A percentile compares a stretch with the other conserved stretches of the same genome.
These are phyloP conservation scores for Cytospora chrysosperma DNA, from an alignment of 2,329 filamentous ascomycete genomes.

Conservation along the genomic window DNA sequence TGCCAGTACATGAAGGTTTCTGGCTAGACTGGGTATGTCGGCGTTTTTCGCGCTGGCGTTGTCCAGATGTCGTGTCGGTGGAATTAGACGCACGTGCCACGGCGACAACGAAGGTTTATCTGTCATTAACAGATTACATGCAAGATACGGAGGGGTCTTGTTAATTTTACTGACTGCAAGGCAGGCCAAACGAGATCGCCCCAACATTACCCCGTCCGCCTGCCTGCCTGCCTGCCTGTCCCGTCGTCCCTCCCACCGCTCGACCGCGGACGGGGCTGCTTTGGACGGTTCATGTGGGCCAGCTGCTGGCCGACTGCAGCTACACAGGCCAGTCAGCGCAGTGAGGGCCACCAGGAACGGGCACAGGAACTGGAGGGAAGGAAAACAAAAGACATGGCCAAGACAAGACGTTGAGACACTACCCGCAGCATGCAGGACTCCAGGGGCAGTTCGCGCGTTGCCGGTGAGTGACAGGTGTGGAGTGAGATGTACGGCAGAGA, in stretches of 20 bases:
- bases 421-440: slow-evolving; percentile 17
- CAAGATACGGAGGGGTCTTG: neutral
- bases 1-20: no score
- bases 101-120: neutral
- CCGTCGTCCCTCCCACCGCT: neutral
- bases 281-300: neutral
- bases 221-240: no score
- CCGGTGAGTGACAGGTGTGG: neutral
- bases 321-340: neutral
- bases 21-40: neutral
- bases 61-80: neutral
- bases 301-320: neutral
- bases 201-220: no score
- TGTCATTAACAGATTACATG: neutral
- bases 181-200: neutral
- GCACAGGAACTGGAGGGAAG: no score
- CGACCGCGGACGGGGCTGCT: neutral
- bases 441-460: neutral
- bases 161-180: no score
- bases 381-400: no score
- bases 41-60: neutral
- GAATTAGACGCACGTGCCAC: neutral
- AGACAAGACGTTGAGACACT: slow-evolving; percentile 19
- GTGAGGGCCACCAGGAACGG: neutral
- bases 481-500: neutral